These are phyloP conservation scores for Heracleum sosnowskyi DNA, from an alignment of 129 eudicot species.

Conservation along the genomic window DNA sequence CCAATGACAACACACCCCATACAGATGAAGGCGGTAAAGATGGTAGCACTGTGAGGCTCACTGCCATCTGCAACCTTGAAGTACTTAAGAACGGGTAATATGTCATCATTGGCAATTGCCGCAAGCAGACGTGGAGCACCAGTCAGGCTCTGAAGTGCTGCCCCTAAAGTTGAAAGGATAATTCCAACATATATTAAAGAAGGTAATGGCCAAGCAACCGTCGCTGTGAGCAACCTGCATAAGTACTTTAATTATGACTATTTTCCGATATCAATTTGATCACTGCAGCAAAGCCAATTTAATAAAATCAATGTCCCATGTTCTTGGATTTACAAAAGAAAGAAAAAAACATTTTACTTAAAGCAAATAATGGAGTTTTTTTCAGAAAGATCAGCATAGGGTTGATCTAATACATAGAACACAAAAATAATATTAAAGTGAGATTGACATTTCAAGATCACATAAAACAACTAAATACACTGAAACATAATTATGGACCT, in stretches of 20 bases:
- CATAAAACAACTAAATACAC: not conserved
- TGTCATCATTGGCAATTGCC: conserved; percentile 97
- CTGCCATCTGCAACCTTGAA: conserved; percentile 90
- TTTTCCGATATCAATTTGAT: not conserved
- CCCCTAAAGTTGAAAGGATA: conserved; percentile 95
- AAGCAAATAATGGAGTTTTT: not conserved
- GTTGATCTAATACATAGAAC: not conserved
- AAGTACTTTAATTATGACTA: conserved; percentile 16
- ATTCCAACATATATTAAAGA: conserved; percentile 83
- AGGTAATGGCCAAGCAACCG: conserved; percentile 94
- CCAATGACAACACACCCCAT: conserved; percentile 92
- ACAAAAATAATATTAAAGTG: not conserved
- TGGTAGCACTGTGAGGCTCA: conserved; percentile 90
- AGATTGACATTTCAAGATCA: not conserved
- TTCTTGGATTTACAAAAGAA: not conserved
- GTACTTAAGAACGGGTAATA: conserved; percentile 91
- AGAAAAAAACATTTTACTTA: too few species aligned
- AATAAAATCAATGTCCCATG: not conserved
- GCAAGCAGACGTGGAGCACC: conserved; percentile 99
- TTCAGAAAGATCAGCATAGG: not conserved
- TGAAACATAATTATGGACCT: not conserved
- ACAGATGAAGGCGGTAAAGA: conserved; percentile 93
- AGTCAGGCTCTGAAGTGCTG: conserved; percentile 92
- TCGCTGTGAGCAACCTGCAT: conserved; percentile 93
- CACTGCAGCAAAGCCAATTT: not conserved